These are phyloP conservation scores for Umbilicus rupestris DNA, from an alignment of 164 flowering plant species.

Conservation along the genomic window DNA sequence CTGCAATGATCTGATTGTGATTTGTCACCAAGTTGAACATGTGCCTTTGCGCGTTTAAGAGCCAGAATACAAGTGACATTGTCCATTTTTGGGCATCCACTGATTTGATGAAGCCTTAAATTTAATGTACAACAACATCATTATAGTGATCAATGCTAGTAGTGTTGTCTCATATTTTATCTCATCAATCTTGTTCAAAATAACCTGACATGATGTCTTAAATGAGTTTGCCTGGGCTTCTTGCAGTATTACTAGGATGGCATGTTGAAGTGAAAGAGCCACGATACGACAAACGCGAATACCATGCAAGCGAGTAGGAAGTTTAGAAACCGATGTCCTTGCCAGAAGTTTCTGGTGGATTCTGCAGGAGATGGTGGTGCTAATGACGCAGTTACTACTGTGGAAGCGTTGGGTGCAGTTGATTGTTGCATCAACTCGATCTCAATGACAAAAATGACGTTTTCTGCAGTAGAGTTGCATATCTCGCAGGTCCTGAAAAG, in stretches of 20 bases:
- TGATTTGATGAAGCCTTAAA: background rate
- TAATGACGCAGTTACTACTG: constrained; percentile 17
- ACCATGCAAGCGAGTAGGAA: constrained; percentile 86
- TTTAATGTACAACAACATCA: background rate
- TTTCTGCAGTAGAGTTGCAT: constrained; percentile 61
- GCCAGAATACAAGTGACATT: too few relatives aligned
- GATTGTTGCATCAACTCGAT: constrained; percentile 41
- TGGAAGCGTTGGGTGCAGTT: constrained; percentile 25
- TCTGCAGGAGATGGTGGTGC: constrained; percentile 30
- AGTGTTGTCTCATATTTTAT: background rate
- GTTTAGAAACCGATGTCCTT: constrained; percentile 76
- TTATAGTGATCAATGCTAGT: background rate
- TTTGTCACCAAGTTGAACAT: too few relatives aligned
- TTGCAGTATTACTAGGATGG: constrained; percentile 28
- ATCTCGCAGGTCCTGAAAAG: constrained; percentile 79
- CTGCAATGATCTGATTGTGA: too few relatives aligned
- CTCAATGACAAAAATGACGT: constrained; percentile 49
- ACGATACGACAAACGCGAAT: constrained; percentile 82
- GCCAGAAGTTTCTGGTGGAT: constrained; percentile 61
- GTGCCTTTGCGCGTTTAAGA: too few relatives aligned
- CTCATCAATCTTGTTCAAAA: background rate
- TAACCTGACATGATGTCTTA: background rate
- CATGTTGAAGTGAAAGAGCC: constrained; percentile 90
- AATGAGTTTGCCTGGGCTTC: background rate
- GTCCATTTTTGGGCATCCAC: too few relatives aligned